Evolutionary conservation across 1,139 yeast species (phyloP), one percentile per base, ranked within the genome.

Genomic region (Scheffersomyces insectosa): DNA sequence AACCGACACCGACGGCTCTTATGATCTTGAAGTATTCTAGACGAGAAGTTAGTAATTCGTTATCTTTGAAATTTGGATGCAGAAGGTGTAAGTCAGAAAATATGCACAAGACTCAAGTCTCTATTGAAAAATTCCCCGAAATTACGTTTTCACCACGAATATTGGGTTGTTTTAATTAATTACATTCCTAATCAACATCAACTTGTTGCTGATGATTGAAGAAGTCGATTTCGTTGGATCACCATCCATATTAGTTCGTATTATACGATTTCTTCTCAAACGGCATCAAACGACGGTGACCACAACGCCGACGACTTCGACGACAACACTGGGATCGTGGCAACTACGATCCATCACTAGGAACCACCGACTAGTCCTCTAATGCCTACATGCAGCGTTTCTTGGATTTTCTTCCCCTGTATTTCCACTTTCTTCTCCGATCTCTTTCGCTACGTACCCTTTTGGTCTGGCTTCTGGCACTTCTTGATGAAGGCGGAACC

Each of bases 1-100:
- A 93, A 57, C 99, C 99, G 55, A 90, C 79, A 60, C 98, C 98
- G 45, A 93, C 98, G 44, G 98, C 97, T 72, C 93, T 85, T 55
- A 93, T 80, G 63, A 91, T 88, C 70, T 87, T 86, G 48, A 84
- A 60, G 76, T 88, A 91, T 73, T 93, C 99, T 81, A 52, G 16
- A 20, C 16, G 6, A 36, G 30, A 5, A 20, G 68, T 66, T 62
- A 65, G 71, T 66, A 57, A 6, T 28, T 12, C n/a, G 28, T 2
- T 14, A 37, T 29, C 10, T 11, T 29, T 2, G 12, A 11, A 30
- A 31, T 3, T 31, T 15, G 20, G 23, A 30, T n/a, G 23, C 5
- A n/a, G 9, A 28, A 34, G 27, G 9, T 11, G 32, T 2, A 20
- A n/a, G 14, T 1, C 27, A 9, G 32, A 32, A 13, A 20, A 23